Evolutionary conservation across 805 yeast species (phyloP).

Genomic region (Huiozyma naganishii): DNA sequence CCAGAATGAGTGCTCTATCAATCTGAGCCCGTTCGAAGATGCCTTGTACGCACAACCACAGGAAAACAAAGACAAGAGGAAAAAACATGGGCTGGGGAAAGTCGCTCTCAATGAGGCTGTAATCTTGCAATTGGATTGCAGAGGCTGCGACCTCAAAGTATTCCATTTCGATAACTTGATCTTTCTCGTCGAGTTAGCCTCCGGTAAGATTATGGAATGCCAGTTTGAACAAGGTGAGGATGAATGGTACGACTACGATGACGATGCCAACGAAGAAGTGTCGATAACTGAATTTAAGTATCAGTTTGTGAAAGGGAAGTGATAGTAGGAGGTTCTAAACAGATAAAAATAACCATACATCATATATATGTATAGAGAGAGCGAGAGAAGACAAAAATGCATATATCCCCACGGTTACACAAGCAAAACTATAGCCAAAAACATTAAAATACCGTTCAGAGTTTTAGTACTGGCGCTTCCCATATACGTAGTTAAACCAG

Average conservation of each 20-base stretch:
- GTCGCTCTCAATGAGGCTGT: constrained; percentile 16
- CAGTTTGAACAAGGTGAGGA: constrained; percentile 56
- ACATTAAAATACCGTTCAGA: neutral
- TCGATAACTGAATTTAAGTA: constrained; percentile 66
- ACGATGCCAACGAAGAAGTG: constrained; percentile 68
- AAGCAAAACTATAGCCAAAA: neutral
- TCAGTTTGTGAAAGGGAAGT: constrained; percentile 37
- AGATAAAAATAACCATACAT: neutral
- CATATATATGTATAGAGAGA: neutral
- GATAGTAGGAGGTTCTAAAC: neutral
- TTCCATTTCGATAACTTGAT: constrained; percentile 45
- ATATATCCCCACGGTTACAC: neutral
- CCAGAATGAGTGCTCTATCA: constrained; percentile 23
- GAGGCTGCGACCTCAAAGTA: constrained; percentile 68
- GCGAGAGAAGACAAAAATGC: neutral
- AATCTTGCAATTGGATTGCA: constrained; percentile 64
- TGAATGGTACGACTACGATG: constrained; percentile 96
- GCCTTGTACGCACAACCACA: constrained; percentile 15
- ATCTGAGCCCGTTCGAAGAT: constrained; percentile 16
- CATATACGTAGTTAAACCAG: constrained; percentile 5
- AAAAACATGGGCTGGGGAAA: constrained; percentile 20
- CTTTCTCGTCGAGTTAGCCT: constrained; percentile 13
- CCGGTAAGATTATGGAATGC: constrained; percentile 20
- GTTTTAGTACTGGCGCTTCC: constrained; percentile 4
- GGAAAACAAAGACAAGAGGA: constrained; percentile 14